Evolutionary conservation across 2,329 filamentous ascomycete genomes (phyloP).

Genomic region (Fusarium nygamai): DNA sequence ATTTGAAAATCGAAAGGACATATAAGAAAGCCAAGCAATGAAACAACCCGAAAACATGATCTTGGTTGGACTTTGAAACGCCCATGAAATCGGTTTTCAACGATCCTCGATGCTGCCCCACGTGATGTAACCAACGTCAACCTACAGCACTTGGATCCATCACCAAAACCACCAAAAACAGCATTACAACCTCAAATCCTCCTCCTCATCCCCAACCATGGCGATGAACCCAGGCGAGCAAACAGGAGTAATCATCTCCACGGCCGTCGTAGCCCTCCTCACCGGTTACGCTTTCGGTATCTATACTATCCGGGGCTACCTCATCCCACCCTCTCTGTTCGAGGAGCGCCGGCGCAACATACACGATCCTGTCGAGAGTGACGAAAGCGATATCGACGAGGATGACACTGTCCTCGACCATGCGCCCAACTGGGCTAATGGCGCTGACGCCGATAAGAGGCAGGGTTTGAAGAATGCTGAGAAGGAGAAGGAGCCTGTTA

Average conservation of each 20-base stretch:
- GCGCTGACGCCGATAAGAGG: conserved; percentile 65
- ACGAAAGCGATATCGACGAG: conserved; percentile 74
- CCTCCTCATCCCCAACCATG: not conserved
- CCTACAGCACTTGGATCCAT: conserved; percentile 21
- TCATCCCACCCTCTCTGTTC: conserved; percentile 65
- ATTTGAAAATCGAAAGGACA: no score
- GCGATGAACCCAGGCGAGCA: conserved; percentile 54
- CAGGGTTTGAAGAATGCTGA: conserved; percentile 62
- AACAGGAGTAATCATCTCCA: conserved; percentile 73
- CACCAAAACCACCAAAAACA: conserved; percentile 9
- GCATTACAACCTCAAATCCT: conserved; percentile 6
- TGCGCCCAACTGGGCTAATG: conserved; percentile 74
- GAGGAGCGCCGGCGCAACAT: conserved; percentile 66
- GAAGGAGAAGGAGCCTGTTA: conserved; percentile 54
- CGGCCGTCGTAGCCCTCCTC: conserved; percentile 77
- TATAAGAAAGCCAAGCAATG: not conserved
- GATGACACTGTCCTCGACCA: conserved; percentile 69
- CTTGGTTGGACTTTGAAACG: not conserved
- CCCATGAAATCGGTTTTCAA: not conserved
- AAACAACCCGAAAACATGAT: not conserved
- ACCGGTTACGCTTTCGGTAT: conserved; percentile 85
- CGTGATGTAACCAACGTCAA: conserved; percentile 27
- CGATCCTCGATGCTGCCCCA: conserved; percentile 10
- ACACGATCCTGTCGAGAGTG: conserved; percentile 72
- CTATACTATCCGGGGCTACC: conserved; percentile 71